These are phyloP conservation scores for Chlamydomonas sphaeroides DNA, from an alignment of 139 green algal species.

Conservation along the genomic window DNA sequence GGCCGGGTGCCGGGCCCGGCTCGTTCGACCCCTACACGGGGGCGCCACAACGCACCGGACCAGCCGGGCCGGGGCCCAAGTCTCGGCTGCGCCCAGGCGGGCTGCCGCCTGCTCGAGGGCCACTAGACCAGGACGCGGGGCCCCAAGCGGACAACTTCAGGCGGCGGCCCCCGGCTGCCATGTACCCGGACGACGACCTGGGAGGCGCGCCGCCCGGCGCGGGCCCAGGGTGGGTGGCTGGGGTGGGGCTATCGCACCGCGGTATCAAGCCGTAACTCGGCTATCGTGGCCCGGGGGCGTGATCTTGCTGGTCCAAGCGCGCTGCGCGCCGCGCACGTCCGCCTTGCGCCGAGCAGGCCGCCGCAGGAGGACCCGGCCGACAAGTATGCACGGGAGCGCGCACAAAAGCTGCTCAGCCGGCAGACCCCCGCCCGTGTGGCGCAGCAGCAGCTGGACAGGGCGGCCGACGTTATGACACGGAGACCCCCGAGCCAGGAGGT, in stretches of 20 bases:
- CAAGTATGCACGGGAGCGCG: conserved; percentile 3
- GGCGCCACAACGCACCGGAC: neutral
- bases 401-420: conserved; percentile 7
- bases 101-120: neutral
- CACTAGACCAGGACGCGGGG: neutral
- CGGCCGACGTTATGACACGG: conserved; percentile 16
- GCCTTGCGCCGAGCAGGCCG: too few relatives aligned
- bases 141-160: conserved; percentile 1
- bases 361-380: conserved; percentile 12
- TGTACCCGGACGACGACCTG: conserved; percentile 33
- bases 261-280: too few relatives aligned
- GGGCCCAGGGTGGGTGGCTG: neutral
- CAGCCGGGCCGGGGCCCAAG: neutral
- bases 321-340: too few relatives aligned
- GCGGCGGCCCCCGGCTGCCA: conserved; percentile 18
- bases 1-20: too few relatives aligned
- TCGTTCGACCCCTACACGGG: neutral
- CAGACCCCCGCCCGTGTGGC: conserved; percentile 36
- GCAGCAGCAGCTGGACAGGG: conserved; percentile 19
- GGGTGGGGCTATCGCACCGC: neutral
- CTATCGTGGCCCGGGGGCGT: too few relatives aligned
- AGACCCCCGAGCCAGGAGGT: neutral
- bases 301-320: too few relatives aligned
- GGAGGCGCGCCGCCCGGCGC: neutral
- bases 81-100: neutral